Conservation (phyloP, 495 filamentous ascomycete species). For the Parachaetomium inaequale region DNA sequence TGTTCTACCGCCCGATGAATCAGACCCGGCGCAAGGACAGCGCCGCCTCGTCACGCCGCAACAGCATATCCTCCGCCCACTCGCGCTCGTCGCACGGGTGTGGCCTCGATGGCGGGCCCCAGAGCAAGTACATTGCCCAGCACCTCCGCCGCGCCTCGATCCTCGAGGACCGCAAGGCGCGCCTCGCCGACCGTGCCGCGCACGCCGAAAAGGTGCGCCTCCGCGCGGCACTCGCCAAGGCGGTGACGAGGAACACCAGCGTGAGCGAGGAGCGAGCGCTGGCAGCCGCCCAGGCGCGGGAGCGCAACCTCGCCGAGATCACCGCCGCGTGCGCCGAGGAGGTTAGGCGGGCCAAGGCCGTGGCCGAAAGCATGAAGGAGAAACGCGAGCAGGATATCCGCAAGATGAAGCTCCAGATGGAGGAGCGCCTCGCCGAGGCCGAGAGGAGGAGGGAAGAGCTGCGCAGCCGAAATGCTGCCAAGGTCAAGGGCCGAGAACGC, state of each 20-base stretch:
- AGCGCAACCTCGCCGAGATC: conserved; percentile 89
- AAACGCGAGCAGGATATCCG: conserved; percentile 81
- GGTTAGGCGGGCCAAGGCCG: conserved; percentile 86
- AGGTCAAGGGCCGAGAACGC: conserved; percentile 53
- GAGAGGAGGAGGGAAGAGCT: conserved; percentile 67
- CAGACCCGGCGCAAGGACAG: conserved; percentile 74
- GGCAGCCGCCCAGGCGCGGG: conserved; percentile 85
- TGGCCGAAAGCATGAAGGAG: conserved; percentile 89
- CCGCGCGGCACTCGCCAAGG: conserved; percentile 80
- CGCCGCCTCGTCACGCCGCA: conserved; percentile 79
- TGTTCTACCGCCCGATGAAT: conserved; percentile 65
- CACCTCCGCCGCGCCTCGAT: conserved; percentile 89
- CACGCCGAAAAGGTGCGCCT: conserved; percentile 97
- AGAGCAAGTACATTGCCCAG: conserved; percentile 81
- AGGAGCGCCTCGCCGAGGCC: conserved; percentile 83
- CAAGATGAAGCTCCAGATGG: conserved; percentile 71
- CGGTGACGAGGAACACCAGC: conserved; percentile 55
- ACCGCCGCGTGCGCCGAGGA: conserved; percentile 92
- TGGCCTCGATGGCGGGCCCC: conserved; percentile 57
- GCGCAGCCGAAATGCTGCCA: conserved; percentile 53
- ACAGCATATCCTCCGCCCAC: conserved; percentile 82
- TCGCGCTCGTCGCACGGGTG: conserved; percentile 62
- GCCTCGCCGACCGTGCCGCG: conserved; percentile 86
- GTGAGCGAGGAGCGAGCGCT: conserved; percentile 78
- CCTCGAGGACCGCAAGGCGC: conserved; percentile 86